Base-by-base conservation (phyloP, 1,139 yeast genomes). In the Suhomyces bribrorum region DNA sequence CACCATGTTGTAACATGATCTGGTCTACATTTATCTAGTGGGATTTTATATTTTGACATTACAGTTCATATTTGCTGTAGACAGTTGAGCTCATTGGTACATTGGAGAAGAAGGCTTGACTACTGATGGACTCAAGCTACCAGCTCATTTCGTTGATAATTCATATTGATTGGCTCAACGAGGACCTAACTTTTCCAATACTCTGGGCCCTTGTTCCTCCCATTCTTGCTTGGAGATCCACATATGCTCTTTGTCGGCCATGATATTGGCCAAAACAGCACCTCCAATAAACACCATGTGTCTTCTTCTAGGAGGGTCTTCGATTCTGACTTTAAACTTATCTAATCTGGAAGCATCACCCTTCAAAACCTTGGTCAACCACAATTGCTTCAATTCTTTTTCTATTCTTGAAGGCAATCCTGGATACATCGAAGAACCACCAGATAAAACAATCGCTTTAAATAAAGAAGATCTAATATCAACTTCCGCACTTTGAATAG, bases 281-380 rank as follows among this genome's bases (percentile, higher is more conserved):
- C 99, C 99, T 53, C 99, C 99, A 50, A 92, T 83, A 66, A 92
- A 92, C 30, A 92, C 99, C 97, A 92, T 92, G 64, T 94, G 97
- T 63, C 92, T 85, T 75, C 99, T 87, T 73, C 97, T 83, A 53
- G 99, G 99, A 32, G 98, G 98, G 61, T 92, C 98, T 64, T 92
- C 98, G 56, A 92, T 92, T 66, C 95, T 83, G 32, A 94, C 96
- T 66, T 92, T 92, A 66, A 92, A 92, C 63, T 90, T 90, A 49
- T 82, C 86, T 51, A 92, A 74, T 59, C 97, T 79, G 14, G 89
- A 61, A 27, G 97, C 83, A 65, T 92, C 96, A 34, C 90, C 92
- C 51, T 84, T 81, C 46, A 92, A 77, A 13, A 92, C 96, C 54
- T 81, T 79, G 5, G 95, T 81, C 48, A 87, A 81, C 98, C 98